Evolutionary conservation across 164 flowering plant species (phyloP), one percentile per base, ranked within the genome.

Genomic region (Malania oleifera): DNA sequence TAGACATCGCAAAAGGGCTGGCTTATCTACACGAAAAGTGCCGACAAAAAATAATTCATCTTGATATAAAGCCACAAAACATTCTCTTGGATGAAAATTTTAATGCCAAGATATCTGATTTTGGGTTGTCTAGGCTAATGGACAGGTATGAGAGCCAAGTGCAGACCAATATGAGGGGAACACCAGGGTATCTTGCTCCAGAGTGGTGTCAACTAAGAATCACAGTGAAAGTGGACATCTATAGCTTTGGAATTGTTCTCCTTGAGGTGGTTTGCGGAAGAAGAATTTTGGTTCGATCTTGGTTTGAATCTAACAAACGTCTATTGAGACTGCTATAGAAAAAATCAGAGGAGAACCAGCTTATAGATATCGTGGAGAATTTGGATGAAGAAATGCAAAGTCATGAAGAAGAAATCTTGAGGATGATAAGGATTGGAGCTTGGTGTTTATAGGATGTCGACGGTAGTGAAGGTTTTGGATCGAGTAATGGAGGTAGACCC

Each of bases 121-220:
- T 43, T 18, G 29, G 52, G 29, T 46, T 58, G 31, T 58, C 61
- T 3, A 43, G 12, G 38, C 51, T 57, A 10, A 41, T 57, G 15
- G 60, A 27, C 23, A 43, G 50, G 45, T 50, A 57, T 28, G 60
- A 57, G 51, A 58, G 52, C 52, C 61, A 58, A 58, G 61, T 29
- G 18, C 52, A 28, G 5, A 45, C 46, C 5, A 11, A 43, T 20
- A 43, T 43, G 46, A 43, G 46, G n/a, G 46, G 46, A 43, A 43
- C 46, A 2, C 46, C 46, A 2, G 46, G 46, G 3, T 43, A 43
- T 43, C 52, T 48, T 13, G 52, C 52, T 48, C 52, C 52, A 17
- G 52, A 48, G 26, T 48, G 52, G 52, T 15, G 29, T 5, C 44
- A 15, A 40, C 12, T 4, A n/a, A 15, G 5, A 14, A 40, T 40